Base-by-base conservation (phyloP, 805 yeast species). In the Wickerhamiella dianesei region DNA sequence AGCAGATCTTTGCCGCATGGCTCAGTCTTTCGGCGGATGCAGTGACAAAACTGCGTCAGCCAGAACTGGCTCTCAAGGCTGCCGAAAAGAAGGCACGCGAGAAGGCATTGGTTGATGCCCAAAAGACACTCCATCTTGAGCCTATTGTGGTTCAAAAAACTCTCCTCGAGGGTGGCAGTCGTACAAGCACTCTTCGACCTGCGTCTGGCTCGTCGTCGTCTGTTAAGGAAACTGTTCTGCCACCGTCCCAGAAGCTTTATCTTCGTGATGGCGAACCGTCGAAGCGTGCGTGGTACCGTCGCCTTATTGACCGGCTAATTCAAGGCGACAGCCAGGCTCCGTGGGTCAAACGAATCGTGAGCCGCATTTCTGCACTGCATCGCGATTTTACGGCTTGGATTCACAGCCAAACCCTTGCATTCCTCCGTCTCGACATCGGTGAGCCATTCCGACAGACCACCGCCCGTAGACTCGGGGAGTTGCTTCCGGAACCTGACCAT, bases 401-500 rank as follows among this genome's bases (percentile, higher is more conserved):
- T 8, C 17, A 14, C 17, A 22, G 21, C 17, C 13, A n/a, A n/a
- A 17, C 13, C 45, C 29, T 18, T 2, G 19, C 19, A 41, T 65
- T 18, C 25, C 51, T 60, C 6, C 48, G 45, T 13, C 51, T 58
- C 13, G 48, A 51, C 1, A 9, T 54, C 6, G 72, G 70, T 2
- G 44, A 44, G 14, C 61, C 63, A 1, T 65, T 69, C 48, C 51
- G 66, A 18, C 51, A 50, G 22, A 64, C 71, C 2, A 47, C 59
- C n/a, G 50, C 56, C 21, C 60, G 67, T 20, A 44, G 48, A 20
- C 48, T 60, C 19, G 51, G 49, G 4, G 21, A 13, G 4, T 40
- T 56, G 19, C 49, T 67, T 12, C 59, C 67, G 2, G 55, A 54
- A 36, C 55, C 63, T 2, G 57, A 57, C 41, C 58, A 55, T 3